Conservation (phyloP, 2,329 filamentous ascomycete species). For the Ascochyta clinopodiicola region DNA sequence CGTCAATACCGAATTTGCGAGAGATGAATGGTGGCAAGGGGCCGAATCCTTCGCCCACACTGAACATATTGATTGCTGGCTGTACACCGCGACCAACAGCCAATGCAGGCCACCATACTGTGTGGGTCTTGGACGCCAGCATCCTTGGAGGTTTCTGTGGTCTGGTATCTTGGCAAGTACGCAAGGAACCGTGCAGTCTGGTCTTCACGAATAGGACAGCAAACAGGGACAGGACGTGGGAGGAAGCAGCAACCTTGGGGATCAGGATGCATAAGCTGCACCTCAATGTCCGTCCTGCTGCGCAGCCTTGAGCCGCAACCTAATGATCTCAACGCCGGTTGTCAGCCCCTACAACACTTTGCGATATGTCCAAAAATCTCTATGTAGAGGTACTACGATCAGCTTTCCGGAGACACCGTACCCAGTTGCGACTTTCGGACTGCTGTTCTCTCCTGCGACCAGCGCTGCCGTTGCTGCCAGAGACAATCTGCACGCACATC, state of each 20-base stretch:
- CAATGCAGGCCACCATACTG: background rate
- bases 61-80: background rate
- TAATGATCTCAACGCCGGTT: background rate
- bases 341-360: background rate
- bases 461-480: background rate
- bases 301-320: background rate
- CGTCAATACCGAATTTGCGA: background rate
- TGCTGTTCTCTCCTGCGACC: background rate
- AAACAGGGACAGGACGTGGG: background rate
- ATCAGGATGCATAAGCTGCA: background rate
- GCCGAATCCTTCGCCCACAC: background rate
- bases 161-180: constrained; percentile 4
- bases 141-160: background rate
- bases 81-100: background rate
- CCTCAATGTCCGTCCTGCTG: background rate
- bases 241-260: background rate
- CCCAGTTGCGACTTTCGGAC: background rate
- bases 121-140: background rate
- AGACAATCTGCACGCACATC: background rate
- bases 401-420: background rate
- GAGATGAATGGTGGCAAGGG: background rate
- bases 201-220: background rate
- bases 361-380: background rate
- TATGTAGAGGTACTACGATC: background rate
- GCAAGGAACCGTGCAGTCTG: constrained; percentile 2